Conservation (phyloP, 345 rosid genomes). For the Populus alba region DNA sequence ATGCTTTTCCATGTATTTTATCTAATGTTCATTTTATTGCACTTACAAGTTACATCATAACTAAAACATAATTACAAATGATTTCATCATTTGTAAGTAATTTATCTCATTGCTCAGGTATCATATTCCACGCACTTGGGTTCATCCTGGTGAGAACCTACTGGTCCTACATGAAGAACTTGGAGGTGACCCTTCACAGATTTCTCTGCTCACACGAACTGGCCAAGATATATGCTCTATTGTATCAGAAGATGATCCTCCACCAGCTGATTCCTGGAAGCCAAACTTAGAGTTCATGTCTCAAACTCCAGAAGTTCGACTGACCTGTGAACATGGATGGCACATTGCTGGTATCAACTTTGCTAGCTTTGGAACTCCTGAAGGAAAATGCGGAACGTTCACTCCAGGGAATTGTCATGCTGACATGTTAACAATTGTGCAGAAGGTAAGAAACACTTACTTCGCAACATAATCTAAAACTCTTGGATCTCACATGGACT, state of each 20-base stretch:
- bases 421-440: constrained; percentile 25
- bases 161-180: constrained; percentile 62
- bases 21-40: too few relatives aligned
- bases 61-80: too few relatives aligned
- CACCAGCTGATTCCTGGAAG: constrained; percentile 50
- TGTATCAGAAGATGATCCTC: constrained; percentile 53
- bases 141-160: constrained; percentile 48
- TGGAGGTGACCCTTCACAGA: constrained; percentile 55
- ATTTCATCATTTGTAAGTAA: too few relatives aligned
- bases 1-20: not conserved
- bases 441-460: constrained; percentile 39
- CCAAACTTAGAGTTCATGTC: constrained; percentile 25
- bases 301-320: constrained; percentile 41
- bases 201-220: constrained; percentile 39
- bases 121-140: constrained; percentile 59
- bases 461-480: not conserved
- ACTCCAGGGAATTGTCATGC: constrained; percentile 44
- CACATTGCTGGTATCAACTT: constrained; percentile 44
- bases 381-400: constrained; percentile 52
- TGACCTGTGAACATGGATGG: constrained; percentile 59
- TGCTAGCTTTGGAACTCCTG: constrained; percentile 60
- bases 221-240: constrained; percentile 53
- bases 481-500: too few relatives aligned
- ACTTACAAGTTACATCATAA: too few relatives aligned
- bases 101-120: constrained; percentile 32